Base-by-base conservation (phyloP, 2,329 filamentous ascomycete species). In the Fusarium ramigenum region DNA sequence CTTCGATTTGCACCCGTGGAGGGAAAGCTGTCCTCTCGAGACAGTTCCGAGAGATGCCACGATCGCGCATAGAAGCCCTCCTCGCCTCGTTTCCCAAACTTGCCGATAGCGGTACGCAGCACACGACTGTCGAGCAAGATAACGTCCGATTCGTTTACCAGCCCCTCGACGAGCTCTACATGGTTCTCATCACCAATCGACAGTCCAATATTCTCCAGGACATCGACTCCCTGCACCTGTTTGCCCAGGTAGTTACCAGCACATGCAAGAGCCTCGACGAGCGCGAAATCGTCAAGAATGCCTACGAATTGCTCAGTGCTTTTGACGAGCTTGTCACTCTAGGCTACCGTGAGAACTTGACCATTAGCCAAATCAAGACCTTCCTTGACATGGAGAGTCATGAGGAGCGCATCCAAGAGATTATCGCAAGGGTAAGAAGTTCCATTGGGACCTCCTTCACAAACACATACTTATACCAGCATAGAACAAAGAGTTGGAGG, bases 71-170 rank as follows among this genome's bases (percentile, higher is more conserved):
- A 81, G 97, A 99, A 87, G 96, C 93, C 63, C 91, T 99, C 64
- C 92, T 99, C 64, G 96, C 97, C 74, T 97, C 96, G 15, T 98
- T 99, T 82, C 97, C 96, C 63, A 99, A 99, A 86, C 93, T 98
- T 66, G 95, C 96, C 79, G 95, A 98, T 83, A 95, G 93, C 72
- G 93, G 95, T 70, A 98, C 95, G 59, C 96, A 99, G 84, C 96
- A 99, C 84, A 99, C 96, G 34, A 99, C 94, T 10, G 95, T 98
- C 79, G 96, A 99, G 85, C 95, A 98, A 85, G 97, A 99, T 87
- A 98, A 97, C 86, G 96, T 99, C 80, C 96, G 96, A 86, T 99
- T 98, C 82, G 96, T 99, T 66, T 99, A 99, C 87, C 96, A 99
- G 83, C 97, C 96, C 69, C 89, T 99, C 74, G 97, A 99, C 85